A percentile compares a stretch with the other conserved stretches of the same genome.
phyloP scores from a whole-genome alignment of 169 alveolate genomes.

The Besnoitia besnoiti region DNA sequence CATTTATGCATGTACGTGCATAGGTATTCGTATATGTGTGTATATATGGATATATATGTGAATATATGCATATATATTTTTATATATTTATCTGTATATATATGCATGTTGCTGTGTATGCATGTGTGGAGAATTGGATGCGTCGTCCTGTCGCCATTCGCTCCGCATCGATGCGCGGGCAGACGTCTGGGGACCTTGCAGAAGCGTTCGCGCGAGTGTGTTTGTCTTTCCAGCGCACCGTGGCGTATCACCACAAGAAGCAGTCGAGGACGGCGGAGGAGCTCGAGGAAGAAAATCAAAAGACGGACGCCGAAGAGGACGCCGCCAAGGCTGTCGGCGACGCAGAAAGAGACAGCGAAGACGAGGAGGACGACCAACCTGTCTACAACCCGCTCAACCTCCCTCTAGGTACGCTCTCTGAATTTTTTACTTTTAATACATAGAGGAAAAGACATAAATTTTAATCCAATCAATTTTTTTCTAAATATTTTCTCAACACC shows the following conservation, averaged over 20 bases:
- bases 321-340: constrained; percentile 63
- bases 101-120: constrained; percentile 53
- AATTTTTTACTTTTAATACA: not conserved
- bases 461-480: not conserved
- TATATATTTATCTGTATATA: no score
- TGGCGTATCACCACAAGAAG: constrained; percentile 75
- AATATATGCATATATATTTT: constrained; percentile 23
- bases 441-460: not conserved
- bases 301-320: constrained; percentile 52
- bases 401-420: constrained; percentile 88
- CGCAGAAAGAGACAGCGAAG: constrained; percentile 71
- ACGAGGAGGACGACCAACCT: constrained; percentile 85
- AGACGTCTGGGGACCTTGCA: no score
- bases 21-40: not conserved
- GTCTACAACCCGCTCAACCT: constrained; percentile 96
- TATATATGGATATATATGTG: constrained; percentile 7
- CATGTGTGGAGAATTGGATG: no score
- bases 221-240: constrained; percentile 66
- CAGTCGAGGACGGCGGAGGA: constrained; percentile 78
- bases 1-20: no score
- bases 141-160: no score
- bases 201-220: no score
- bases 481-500: not conserved
- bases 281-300: constrained; percentile 72
- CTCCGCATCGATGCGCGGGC: no score